Base-by-base conservation (phyloP, 169 alveolate species). In the Eimeria necatrix region DNA sequence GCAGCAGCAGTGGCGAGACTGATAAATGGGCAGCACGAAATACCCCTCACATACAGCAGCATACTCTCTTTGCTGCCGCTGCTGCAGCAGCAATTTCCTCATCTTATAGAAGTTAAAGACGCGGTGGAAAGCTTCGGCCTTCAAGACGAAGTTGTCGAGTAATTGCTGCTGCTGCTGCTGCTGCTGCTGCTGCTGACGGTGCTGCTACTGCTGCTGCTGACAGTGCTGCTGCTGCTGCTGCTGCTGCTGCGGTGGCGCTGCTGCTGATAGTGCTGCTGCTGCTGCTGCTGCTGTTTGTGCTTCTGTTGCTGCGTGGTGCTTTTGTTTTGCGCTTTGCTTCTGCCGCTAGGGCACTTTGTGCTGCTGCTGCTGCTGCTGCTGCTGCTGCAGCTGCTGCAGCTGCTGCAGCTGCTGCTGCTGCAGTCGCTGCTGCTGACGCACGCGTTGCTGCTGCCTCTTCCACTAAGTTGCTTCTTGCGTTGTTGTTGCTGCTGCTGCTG, bases 401-500 rank as follows among this genome's bases (percentile, higher is more conserved):
- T n/a, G n/a, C n/a, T n/a, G n/a, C n/a, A n/a, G n/a, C n/a, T n/a
- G n/a, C n/a, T n/a, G n/a, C n/a, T n/a, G n/a, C n/a, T n/a, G n/a
- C n/a, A n/a, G n/a, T n/a, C n/a, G n/a, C n/a, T n/a, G n/a, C n/a
- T n/a, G n/a, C n/a, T n/a, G n/a, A n/a, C n/a, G n/a, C n/a, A n/a
- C n/a, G n/a, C n/a, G n/a, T n/a, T n/a, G n/a, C n/a, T n/a, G n/a
- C n/a, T n/a, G n/a, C n/a, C n/a, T n/a, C n/a, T n/a, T n/a, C n/a
- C n/a, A n/a, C n/a, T n/a, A n/a, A 0, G 26, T 78, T 56, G 95
- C 96, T 49, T 78, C 96, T 74, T 49, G 18, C 46, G 41, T 10
- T 22, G 52, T 48, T 59, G 46, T 95, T 73, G 68, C 64, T 26
- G 96, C 83, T 1, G 14, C 41, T 20, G n/a, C n/a, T n/a, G n/a